Conservation (phyloP, 2,329 filamentous ascomycete species). For the Gremmenia infestans region DNA sequence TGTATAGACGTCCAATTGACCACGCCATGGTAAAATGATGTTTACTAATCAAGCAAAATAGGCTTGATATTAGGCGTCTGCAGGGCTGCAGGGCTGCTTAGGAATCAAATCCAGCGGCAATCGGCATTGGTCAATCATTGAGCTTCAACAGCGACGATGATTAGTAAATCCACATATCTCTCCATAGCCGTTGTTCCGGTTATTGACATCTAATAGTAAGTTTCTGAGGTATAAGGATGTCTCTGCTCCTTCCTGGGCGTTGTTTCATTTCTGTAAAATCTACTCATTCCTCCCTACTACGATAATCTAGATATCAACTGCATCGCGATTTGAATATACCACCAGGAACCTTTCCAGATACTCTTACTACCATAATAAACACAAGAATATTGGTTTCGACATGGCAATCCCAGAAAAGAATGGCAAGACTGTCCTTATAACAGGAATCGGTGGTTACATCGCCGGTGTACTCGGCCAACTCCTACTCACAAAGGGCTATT, state of each 20-base stretch:
- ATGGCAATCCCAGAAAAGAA: constrained; percentile 26
- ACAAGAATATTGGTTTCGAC: background rate
- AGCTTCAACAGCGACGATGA: background rate
- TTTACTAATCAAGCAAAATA: too few relatives aligned
- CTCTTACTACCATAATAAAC: too few relatives aligned
- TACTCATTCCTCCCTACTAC: background rate
- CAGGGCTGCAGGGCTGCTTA: too few relatives aligned
- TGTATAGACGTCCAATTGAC: too few relatives aligned
- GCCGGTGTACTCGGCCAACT: constrained; percentile 26
- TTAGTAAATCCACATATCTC: background rate
- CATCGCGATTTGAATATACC: background rate
- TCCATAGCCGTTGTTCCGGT: background rate
- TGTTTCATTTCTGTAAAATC: background rate
- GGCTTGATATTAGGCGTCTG: too few relatives aligned
- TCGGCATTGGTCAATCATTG: too few relatives aligned
- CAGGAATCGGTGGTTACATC: constrained; percentile 33
- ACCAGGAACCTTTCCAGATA: too few relatives aligned
- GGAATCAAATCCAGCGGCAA: too few relatives aligned
- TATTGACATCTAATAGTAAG: too few relatives aligned
- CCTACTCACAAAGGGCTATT: constrained; percentile 28
- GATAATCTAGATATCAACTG: background rate
- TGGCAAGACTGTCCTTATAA: constrained; percentile 29
- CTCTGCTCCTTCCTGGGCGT: background rate
- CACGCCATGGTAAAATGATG: too few relatives aligned
- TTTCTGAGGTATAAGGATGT: background rate